A percentile compares a stretch with the other conserved stretches of the same genome.
These are phyloP conservation scores for Claviceps africana DNA, from an alignment of 2,329 filamentous ascomycete species.

Conservation along the genomic window DNA sequence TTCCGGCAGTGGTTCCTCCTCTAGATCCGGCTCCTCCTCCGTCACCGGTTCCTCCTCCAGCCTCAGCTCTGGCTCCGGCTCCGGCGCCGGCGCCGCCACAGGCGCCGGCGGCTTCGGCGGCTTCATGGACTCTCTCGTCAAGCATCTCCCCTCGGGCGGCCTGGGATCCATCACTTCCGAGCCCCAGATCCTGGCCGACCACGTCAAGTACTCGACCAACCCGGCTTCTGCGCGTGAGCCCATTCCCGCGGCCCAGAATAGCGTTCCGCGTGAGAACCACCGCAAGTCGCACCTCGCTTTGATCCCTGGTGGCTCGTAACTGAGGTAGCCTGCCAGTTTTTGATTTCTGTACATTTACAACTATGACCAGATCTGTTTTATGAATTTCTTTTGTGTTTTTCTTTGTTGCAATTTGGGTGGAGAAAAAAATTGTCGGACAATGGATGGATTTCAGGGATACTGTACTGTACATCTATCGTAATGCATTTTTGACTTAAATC, in stretches of 20 bases:
- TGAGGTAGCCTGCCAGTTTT: no score
- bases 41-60: background rate
- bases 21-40: background rate
- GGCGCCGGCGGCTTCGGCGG: background rate
- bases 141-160: background rate
- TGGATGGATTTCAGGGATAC: no score
- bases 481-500: no score
- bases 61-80: background rate
- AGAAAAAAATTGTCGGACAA: no score
- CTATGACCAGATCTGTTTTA: no score
- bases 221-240: background rate
- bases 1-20: background rate
- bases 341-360: no score
- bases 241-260: background rate
- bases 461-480: no score
- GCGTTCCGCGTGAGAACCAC: background rate
- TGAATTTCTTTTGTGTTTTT: no score
- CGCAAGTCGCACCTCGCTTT: background rate
- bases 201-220: slow-evolving; percentile 1
- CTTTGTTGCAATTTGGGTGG: no score
- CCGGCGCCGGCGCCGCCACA: background rate
- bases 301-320: background rate
- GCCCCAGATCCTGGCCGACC: background rate
- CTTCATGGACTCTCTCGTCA: background rate
- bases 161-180: background rate